phyloP scores from a whole-genome alignment of 192 early-diverging fungal species.

The Geranomyces variabilis region DNA sequence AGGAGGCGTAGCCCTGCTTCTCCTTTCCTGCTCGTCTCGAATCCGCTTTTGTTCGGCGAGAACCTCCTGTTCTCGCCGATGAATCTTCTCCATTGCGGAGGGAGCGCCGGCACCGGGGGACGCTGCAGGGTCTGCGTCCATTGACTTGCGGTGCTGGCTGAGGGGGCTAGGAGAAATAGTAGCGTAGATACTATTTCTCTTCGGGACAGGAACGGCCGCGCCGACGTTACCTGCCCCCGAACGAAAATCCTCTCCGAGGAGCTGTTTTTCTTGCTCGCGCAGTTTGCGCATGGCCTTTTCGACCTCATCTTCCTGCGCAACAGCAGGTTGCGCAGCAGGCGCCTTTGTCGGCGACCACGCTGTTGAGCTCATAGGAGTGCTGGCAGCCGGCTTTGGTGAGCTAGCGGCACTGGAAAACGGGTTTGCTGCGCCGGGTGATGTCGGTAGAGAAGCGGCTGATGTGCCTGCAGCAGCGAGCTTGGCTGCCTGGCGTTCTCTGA shows the following conservation, averaged over 20 bases:
- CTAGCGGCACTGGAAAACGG: constrained; percentile 26
- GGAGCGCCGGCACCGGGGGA: constrained; percentile 5
- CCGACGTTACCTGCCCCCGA: constrained; percentile 35
- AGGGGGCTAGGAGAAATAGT: constrained; percentile 4
- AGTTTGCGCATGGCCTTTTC: constrained; percentile 28
- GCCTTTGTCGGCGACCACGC: background rate
- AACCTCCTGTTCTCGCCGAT: constrained; percentile 32
- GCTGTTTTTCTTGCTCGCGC: constrained; percentile 23
- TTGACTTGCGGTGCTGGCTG: background rate
- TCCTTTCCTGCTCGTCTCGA: constrained; percentile 8
- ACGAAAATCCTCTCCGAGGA: constrained; percentile 34
- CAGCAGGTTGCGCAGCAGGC: background rate
- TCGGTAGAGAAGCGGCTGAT: constrained; percentile 1
- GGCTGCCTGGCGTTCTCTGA: constrained; percentile 48
- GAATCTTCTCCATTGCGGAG: constrained; percentile 36
- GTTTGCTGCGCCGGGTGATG: constrained; percentile 9
- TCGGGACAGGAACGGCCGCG: constrained; percentile 33
- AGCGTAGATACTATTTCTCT: constrained; percentile 1
- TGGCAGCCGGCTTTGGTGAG: background rate
- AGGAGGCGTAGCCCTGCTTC: constrained; percentile 12
- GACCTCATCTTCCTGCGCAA: constrained; percentile 30
- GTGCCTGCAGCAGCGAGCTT: constrained; percentile 18
- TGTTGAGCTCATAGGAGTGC: background rate
- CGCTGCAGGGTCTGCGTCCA: background rate
- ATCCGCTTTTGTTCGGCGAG: constrained; percentile 16